A percentile compares a stretch with the other conserved stretches of the same genome.
These are phyloP conservation scores for Opeltia flavorubescens DNA, from an alignment of 495 filamentous ascomycete genomes.

Conservation along the genomic window DNA sequence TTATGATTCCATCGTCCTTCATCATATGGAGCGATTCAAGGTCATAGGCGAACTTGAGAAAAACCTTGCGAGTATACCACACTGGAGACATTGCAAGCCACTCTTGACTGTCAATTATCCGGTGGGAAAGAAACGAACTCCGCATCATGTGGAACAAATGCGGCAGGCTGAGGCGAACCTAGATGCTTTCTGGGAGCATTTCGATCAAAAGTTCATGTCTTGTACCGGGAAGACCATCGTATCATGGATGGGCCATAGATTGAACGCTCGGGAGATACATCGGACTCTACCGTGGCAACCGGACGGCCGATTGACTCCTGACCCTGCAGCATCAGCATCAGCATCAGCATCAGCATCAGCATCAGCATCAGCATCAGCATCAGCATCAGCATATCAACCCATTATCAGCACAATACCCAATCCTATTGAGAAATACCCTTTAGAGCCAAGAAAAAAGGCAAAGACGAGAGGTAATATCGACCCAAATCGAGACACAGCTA, in stretches of 20 bases:
- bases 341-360: too few species aligned
- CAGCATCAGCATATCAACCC: background rate
- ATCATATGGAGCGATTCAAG: background rate
- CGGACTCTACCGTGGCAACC: background rate
- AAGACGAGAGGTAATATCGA: conserved; percentile 3
- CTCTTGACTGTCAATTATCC: background rate
- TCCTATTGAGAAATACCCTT: background rate
- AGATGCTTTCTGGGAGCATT: background rate
- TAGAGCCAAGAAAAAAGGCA: background rate
- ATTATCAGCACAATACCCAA: background rate
- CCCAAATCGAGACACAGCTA: background rate
- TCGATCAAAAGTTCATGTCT: background rate
- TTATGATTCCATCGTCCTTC: background rate
- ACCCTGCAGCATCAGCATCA: background rate
- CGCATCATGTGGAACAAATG: background rate
- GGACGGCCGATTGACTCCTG: background rate
- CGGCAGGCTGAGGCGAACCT: background rate
- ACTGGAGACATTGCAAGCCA: background rate
- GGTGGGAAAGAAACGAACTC: background rate
- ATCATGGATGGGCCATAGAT: background rate
- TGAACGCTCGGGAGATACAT: background rate
- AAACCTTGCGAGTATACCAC: background rate
- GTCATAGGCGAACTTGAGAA: background rate
- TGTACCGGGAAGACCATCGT: background rate
- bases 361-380: background rate